Evolutionary conservation across 2,329 filamentous ascomycete genomes (phyloP), one percentile per base, ranked within the genome.

Genomic region (Fusarium albosuccineum): DNA sequence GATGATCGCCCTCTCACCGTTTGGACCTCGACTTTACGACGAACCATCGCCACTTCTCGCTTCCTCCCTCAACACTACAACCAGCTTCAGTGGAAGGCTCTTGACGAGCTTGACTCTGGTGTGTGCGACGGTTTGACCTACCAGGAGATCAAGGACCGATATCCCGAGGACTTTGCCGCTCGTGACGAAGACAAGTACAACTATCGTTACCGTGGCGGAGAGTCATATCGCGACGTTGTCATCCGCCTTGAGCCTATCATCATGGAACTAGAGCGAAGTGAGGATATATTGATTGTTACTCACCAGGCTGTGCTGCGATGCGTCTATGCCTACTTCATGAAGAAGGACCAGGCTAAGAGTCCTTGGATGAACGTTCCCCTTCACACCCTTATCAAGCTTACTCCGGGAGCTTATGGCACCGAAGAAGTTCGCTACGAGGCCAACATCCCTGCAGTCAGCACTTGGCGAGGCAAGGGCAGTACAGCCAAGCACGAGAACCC

Each of bases 161-260:
- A 93, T 77, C 96, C 96, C 0, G 94, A 97, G 71, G 96, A 99
- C 81, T 99, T 99, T 81, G 89, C 90, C 50, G 94, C 95, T 34
- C 93, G 96, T 66, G 96, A 99, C 79, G 93, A 97, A 70, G 96
- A 99, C 85, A 99, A 99, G 81, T 98, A 98, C 87, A 98, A 99
- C 83, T 99, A 99, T 82, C 93, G 96, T 59, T 99, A 99, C 81
- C 91, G 96, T 6, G 96, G 96, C 66, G 96, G 96, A 55, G 96
- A 99, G 82, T 97, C 92, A 64, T 91, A 99, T 79, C 92, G 95
- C 57, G 96, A 99, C 75, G 95, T 99, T 1, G 96, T 99, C 40
- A 98, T 97, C 74, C 93, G 96, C 1, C 89, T 99, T 1, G 96
- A 99, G 77, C 96, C 96, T 65, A 99, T 99, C 80, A 99, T 99